Conservation (phyloP, 2,329 filamentous ascomycete genomes). For the Trichoderma lentiforme region DNA sequence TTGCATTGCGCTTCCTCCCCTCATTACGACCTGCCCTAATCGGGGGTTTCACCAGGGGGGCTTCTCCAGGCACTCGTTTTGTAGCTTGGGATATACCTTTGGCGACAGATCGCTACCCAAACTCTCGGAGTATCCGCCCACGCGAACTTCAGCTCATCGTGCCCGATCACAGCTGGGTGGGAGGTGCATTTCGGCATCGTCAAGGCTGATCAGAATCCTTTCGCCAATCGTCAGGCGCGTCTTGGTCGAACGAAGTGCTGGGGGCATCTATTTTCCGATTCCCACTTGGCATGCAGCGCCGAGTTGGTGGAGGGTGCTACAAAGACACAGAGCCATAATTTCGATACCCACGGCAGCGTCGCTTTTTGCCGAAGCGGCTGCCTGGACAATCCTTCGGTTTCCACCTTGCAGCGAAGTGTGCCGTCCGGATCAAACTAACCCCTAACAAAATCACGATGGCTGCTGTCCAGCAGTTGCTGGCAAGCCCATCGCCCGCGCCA, state of each 20-base stretch:
- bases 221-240: neutral
- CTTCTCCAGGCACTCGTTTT: neutral
- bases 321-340: neutral
- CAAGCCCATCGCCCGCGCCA: constrained; percentile 33
- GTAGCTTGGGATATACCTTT: neutral
- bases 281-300: constrained; percentile 7
- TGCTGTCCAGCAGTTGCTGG: constrained; percentile 38
- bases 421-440: neutral
- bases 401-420: neutral
- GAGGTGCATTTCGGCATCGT: neutral
- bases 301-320: neutral
- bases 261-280: neutral
- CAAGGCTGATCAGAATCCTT: neutral
- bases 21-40: constrained; percentile 14
- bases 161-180: neutral
- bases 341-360: neutral
- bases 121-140: neutral
- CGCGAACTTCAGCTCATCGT: neutral
- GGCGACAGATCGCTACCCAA: neutral
- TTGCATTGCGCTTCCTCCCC: neutral
- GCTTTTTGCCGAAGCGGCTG: neutral
- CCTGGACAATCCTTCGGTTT: neutral
- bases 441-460: constrained; percentile 30
- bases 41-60: neutral
- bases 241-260: neutral